Base-by-base conservation (phyloP, 495 filamentous ascomycete genomes). In the Xylaria telfairii region DNA sequence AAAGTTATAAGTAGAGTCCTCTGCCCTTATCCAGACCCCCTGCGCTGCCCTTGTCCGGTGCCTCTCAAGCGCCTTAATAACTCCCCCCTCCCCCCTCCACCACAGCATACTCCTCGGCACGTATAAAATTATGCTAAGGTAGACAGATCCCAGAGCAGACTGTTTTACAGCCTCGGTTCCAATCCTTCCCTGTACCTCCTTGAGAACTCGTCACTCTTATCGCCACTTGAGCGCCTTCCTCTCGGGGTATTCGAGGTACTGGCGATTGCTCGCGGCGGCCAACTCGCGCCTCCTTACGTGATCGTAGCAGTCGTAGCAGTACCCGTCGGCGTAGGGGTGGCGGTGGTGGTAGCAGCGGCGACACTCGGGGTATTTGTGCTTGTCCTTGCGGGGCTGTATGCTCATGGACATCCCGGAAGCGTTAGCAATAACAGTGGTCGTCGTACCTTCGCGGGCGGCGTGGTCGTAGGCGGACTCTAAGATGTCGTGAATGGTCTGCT, bases 281-380 rank as follows among this genome's bases (percentile, higher is more conserved):
- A 24, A 9, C 61, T 57, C 46, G 5, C 42, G 59, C 17, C 70
- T 49, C 4, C 59, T n/a, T n/a, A n/a, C n/a, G 68, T 28, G 7
- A 71, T 44, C n/a, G n/a, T n/a, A n/a, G 67, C 72, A 76, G 12
- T 76, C 69, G 54, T 68, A 67, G 42, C 74, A 75, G 56, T 76
- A 75, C 19, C 54, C 73, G 39, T 60, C 69, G 12, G 41, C 69
- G 59, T 69, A 71, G 7, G 63, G 39, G 19, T 73, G 68, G 30
- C 72, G 71, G 19, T 49, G 65, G 28, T 59, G 26, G 41, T 19
- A 34, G 44, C 74, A 78, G 51, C 69, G 69, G 17, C 60, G 76
- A 8, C 76, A 78, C 26, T 61, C 49, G 17, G 79, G 75, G 59
- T 71, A 74, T 34, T 26, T 42, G 63, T 82, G 73, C 53, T 12